phyloP scores from a whole-genome alignment of 768 basidiomycete species.

The Kwoniella sp. region DNA sequence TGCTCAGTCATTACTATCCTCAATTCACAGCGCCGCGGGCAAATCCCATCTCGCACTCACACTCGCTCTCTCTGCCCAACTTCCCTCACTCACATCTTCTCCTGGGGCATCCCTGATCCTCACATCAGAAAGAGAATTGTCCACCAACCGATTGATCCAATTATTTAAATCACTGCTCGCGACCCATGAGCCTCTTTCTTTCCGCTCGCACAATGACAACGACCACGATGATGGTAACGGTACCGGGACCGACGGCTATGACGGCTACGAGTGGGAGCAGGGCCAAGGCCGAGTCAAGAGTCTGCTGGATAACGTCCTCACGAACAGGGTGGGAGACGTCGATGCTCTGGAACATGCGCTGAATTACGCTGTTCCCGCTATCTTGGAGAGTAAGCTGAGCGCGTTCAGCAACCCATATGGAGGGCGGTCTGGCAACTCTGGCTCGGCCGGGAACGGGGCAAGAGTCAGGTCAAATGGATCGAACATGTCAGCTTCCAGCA shows the following conservation, averaged over 20 bases:
- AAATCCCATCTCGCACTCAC: constrained; percentile 92
- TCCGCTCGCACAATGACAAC: background rate
- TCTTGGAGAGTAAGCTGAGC: constrained; percentile 35
- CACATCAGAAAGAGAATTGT: constrained; percentile 52
- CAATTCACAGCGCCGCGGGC: constrained; percentile 80
- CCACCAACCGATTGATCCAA: constrained; percentile 47
- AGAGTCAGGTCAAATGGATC: constrained; percentile 4
- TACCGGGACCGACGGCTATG: no score
- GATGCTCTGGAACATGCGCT: constrained; percentile 57
- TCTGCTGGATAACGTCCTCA: constrained; percentile 60
- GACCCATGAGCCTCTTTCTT: constrained; percentile 15
- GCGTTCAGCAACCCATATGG: constrained; percentile 6
- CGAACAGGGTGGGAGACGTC: constrained; percentile 56
- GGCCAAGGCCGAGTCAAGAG: constrained; percentile 5
- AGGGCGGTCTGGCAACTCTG: no score
- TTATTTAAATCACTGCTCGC: constrained; percentile 37
- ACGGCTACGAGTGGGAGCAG: background rate
- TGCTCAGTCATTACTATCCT: background rate
- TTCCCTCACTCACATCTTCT: constrained; percentile 65
- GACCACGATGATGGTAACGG: background rate
- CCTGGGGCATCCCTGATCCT: constrained; percentile 56
- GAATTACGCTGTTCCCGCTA: constrained; percentile 55
- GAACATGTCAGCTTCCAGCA: no score
- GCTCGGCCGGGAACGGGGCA: background rate
- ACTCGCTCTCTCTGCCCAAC: constrained; percentile 75